Evolutionary conservation across 2,329 filamentous ascomycete genomes (phyloP).

Genomic region (Colletotrichum eleusines): DNA sequence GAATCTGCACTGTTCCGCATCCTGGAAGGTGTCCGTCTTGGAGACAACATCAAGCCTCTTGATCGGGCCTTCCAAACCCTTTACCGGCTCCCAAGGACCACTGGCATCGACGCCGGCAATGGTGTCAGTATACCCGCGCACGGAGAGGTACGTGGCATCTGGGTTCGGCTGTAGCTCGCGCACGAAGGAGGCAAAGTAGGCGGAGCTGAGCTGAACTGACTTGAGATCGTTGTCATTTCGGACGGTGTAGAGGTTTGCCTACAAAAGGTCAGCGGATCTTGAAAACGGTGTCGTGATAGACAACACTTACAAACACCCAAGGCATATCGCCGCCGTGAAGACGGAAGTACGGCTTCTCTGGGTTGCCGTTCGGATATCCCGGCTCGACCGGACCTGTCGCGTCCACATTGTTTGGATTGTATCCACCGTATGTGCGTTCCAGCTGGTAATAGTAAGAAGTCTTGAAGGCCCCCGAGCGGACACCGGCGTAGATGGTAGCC

Average conservation of each 20-base stretch:
- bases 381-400: background rate
- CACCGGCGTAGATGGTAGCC: conserved; percentile 63
- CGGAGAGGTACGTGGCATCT: background rate
- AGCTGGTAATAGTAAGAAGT: background rate
- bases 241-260: background rate
- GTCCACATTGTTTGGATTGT: background rate
- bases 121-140: background rate
- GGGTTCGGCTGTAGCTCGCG: background rate
- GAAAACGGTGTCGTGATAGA: background rate
- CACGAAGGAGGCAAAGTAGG: background rate
- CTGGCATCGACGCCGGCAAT: background rate
- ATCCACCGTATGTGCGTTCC: background rate
- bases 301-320: background rate
- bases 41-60: background rate
- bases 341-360: background rate
- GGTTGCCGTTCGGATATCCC: background rate
- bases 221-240: background rate
- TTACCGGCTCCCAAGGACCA: background rate
- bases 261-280: background rate
- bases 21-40: background rate
- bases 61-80: background rate
- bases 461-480: conserved; percentile 23
- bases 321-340: background rate
- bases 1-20: background rate
- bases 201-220: background rate